Conservation (phyloP, 2,329 filamentous ascomycete species). For the Parasarocladium wereldwijsianum region DNA sequence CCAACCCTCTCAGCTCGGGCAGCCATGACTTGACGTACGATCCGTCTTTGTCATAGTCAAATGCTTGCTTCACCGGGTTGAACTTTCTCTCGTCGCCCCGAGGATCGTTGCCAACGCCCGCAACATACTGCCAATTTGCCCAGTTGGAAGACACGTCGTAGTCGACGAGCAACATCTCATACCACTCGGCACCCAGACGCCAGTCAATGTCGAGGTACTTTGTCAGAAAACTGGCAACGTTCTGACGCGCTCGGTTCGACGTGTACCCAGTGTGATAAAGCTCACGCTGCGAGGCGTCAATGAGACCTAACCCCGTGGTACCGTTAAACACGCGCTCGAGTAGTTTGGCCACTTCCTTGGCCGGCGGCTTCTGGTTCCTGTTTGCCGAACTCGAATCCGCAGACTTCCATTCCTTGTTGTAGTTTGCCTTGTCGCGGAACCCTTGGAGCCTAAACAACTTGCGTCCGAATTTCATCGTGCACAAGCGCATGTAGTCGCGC, state of each 20-base stretch:
- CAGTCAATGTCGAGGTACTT: slow-evolving; percentile 67
- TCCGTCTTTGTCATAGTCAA: slow-evolving; percentile 60
- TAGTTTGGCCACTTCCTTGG: slow-evolving; percentile 28
- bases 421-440: slow-evolving; percentile 34
- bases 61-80: slow-evolving; percentile 68
- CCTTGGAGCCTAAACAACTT: slow-evolving; percentile 52
- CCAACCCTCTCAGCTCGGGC: slow-evolving; percentile 44
- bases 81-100: slow-evolving; percentile 58
- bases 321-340: slow-evolving; percentile 49
- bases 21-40: slow-evolving; percentile 62
- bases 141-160: slow-evolving; percentile 67
- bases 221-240: slow-evolving; percentile 59
- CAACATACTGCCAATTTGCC: slow-evolving; percentile 73
- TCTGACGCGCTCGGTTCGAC: slow-evolving; percentile 61
- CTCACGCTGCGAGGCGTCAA: slow-evolving; percentile 65
- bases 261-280: slow-evolving; percentile 65
- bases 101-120: slow-evolving; percentile 69
- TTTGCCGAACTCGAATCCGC: slow-evolving; percentile 15
- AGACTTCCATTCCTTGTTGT: slow-evolving; percentile 34
- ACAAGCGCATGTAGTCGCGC: slow-evolving; percentile 72
- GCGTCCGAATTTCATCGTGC: slow-evolving; percentile 51
- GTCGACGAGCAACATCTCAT: slow-evolving; percentile 59
- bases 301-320: slow-evolving; percentile 59
- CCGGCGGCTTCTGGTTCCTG: slow-evolving; percentile 21
- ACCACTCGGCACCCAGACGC: slow-evolving; percentile 72